A percentile compares a stretch with the other conserved stretches of the same genome.
These are phyloP conservation scores for Paecilomyces formosus DNA, from an alignment of 2,329 filamentous ascomycete genomes.

Conservation along the genomic window DNA sequence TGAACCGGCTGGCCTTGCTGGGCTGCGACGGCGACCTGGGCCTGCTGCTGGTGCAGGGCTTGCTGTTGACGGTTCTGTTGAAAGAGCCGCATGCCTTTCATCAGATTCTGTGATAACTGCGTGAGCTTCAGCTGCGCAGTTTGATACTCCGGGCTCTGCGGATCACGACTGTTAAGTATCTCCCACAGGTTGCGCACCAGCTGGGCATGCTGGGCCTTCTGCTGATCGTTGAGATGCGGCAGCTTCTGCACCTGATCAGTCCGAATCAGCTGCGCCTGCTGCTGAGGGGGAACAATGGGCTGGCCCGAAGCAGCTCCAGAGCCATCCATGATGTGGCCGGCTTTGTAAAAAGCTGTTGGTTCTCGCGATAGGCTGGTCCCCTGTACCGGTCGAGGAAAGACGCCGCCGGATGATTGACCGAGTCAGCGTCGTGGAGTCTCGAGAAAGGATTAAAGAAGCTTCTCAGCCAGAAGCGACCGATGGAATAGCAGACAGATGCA, in stretches of 20 bases:
- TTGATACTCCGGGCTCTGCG: constrained; percentile 43
- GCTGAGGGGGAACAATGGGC: constrained; percentile 25
- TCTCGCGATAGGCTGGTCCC: background rate
- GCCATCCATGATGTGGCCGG: constrained; percentile 22
- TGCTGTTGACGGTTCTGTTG: constrained; percentile 32
- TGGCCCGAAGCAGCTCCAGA: constrained; percentile 21
- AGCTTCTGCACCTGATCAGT: constrained; percentile 48
- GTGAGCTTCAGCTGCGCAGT: constrained; percentile 45
- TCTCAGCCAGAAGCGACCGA: background rate
- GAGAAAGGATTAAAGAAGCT: background rate
- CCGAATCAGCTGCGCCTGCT: constrained; percentile 41
- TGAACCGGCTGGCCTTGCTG: constrained; percentile 17
- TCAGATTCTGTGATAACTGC: constrained; percentile 44
- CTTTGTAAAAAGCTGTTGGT: background rate
- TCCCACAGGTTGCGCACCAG: constrained; percentile 50
- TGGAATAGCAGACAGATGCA: background rate
- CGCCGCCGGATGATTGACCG: background rate
- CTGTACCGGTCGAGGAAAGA: background rate
- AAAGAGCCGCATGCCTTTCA: constrained; percentile 44
- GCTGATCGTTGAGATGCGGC: constrained; percentile 45
- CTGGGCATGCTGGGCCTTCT: constrained; percentile 50
- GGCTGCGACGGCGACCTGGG: constrained; percentile 14
- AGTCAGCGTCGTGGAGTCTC: background rate
- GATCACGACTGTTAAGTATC: constrained; percentile 41
- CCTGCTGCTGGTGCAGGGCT: constrained; percentile 21